Evolutionary conservation across 352 stramenopile genomes (phyloP).

Genomic region (Pythium pyrilobum): DNA sequence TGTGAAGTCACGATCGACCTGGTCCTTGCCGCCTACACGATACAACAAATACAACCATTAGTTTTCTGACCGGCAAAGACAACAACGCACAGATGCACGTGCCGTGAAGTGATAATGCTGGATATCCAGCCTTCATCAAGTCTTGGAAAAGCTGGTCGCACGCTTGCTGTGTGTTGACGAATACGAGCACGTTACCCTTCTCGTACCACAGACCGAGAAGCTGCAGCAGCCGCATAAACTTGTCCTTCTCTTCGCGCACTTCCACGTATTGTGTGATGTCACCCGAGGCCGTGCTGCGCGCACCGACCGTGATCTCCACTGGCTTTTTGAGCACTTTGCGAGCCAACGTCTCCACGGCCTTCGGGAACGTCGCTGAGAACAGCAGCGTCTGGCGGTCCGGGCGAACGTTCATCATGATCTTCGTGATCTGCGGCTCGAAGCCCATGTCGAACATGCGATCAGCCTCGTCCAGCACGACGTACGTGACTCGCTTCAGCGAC

Average conservation of each 20-base stretch:
- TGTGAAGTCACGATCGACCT: constrained; percentile 98
- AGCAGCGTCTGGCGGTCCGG: constrained; percentile 91
- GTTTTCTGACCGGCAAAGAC: too few relatives aligned
- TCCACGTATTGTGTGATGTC: constrained; percentile 98
- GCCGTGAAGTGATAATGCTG: constrained; percentile 95
- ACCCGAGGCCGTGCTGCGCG: constrained; percentile 93
- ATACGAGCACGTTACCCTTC: constrained; percentile 97
- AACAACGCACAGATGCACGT: neutral
- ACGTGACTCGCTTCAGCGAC: constrained; percentile 94
- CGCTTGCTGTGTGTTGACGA: constrained; percentile 98
- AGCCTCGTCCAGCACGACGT: constrained; percentile 98
- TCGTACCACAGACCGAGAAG: constrained; percentile 96
- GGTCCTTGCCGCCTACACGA: constrained; percentile 94
- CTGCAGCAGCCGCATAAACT: constrained; percentile 98
- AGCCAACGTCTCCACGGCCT: constrained; percentile 87
- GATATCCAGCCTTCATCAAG: constrained; percentile 95
- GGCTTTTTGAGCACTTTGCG: constrained; percentile 91
- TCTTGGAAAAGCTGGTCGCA: constrained; percentile 97
- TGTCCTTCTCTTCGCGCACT: constrained; percentile 97
- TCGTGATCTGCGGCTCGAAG: constrained; percentile 99
- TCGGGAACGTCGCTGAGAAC: constrained; percentile 98
- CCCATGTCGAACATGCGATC: constrained; percentile 99
- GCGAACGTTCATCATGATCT: constrained; percentile 93
- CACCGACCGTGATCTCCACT: constrained; percentile 96
- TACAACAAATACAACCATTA: constrained; percentile 7